Evolutionary conservation across 345 rosid genomes (phyloP).

Genomic region (Carallia brachiata): DNA sequence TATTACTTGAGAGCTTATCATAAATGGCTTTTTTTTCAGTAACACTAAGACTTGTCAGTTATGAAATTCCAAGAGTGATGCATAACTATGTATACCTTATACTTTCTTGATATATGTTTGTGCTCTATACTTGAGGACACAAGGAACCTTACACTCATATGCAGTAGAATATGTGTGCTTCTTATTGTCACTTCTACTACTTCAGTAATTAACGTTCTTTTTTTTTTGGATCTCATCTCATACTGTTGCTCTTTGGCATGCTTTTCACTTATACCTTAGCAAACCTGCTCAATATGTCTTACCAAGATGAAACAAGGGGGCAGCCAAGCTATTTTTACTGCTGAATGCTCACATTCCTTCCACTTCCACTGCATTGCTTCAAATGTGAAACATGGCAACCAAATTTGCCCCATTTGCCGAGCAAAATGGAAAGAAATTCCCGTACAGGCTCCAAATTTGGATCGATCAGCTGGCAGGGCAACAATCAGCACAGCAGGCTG

Average conservation of each 20-base stretch:
- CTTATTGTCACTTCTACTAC: neutral
- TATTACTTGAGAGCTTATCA: neutral
- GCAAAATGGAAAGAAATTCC: constrained; percentile 94
- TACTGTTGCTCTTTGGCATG: neutral
- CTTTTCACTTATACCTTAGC: constrained; percentile 35
- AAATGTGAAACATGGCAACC: constrained; percentile 79
- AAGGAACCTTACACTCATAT: too few relatives aligned
- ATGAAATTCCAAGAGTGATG: neutral
- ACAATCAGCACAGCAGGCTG: constrained; percentile 40
- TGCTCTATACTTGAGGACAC: neutral
- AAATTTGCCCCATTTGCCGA: constrained; percentile 85
- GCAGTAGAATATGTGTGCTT: neutral
- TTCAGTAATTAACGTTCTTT: too few relatives aligned
- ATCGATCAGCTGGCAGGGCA: constrained; percentile 40
- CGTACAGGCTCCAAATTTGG: constrained; percentile 60
- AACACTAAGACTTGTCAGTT: neutral
- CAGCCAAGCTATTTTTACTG: constrained; percentile 90
- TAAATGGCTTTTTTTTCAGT: neutral
- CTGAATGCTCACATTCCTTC: constrained; percentile 93
- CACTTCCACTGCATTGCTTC: constrained; percentile 95
- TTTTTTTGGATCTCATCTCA: neutral
- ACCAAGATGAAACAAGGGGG: constrained; percentile 80
- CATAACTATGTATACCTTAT: too few relatives aligned
- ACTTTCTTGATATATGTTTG: neutral
- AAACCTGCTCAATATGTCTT: constrained; percentile 86